Conservation (phyloP, 129 eudicot genomes). For the Artemisia annua region DNA sequence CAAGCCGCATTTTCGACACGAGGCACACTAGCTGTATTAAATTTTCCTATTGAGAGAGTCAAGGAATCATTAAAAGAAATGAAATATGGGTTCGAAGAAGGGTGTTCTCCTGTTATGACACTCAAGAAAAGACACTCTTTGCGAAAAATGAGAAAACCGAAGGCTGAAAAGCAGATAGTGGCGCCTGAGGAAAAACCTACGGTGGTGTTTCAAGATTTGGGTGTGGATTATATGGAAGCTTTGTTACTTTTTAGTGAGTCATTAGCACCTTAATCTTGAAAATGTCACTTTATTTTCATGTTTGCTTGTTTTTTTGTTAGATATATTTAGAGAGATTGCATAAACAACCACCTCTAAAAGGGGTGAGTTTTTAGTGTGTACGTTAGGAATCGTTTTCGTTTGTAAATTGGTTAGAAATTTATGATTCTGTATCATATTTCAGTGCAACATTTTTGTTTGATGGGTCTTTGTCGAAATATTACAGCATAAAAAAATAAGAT, state of each 20-base stretch:
- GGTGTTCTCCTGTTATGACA: constrained; percentile 74
- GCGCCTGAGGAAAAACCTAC: constrained; percentile 21
- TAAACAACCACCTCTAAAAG: too few species aligned
- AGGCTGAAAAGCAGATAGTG: constrained; percentile 26
- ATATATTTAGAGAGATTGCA: background rate
- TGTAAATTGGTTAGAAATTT: too few species aligned
- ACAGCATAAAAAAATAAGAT: background rate
- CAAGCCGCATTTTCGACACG: constrained; percentile 76
- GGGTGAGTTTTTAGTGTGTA: too few species aligned
- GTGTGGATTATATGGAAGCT: constrained; percentile 60
- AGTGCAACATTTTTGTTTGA: background rate
- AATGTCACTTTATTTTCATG: background rate
- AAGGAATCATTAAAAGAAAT: constrained; percentile 54
- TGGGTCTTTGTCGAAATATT: background rate
- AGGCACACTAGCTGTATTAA: constrained; percentile 64
- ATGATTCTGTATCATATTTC: too few species aligned
- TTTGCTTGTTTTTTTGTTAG: background rate
- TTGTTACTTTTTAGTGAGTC: constrained; percentile 36
- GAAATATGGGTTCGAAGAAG: constrained; percentile 49
- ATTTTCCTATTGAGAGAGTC: constrained; percentile 76
- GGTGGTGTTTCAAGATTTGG: constrained; percentile 80
- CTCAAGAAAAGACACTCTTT: constrained; percentile 59
- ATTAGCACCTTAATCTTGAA: constrained; percentile 10
- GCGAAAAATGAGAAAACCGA: constrained; percentile 37
- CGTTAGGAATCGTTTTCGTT: too few species aligned